These are phyloP conservation scores for Termitomyces sp. DNA, from an alignment of 1,284 basidiomycete genomes.

Conservation along the genomic window DNA sequence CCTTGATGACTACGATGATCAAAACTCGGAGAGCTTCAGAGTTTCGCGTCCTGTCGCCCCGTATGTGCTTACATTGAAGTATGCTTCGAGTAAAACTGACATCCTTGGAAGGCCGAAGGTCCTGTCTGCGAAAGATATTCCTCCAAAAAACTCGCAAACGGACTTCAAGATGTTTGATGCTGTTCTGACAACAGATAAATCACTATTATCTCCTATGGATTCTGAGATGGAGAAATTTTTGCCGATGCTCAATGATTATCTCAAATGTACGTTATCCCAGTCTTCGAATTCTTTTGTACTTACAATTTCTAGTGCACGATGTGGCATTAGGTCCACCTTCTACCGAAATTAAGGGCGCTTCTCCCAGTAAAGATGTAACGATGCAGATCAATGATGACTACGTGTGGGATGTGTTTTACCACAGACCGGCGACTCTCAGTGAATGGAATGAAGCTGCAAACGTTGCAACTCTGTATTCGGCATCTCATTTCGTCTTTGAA, in stretches of 20 bases:
- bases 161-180: constrained; percentile 71
- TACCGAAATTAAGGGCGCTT: constrained; percentile 7
- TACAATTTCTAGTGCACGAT: constrained; percentile 29
- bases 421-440: constrained; percentile 50
- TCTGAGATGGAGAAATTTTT: constrained; percentile 70
- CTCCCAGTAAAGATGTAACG: constrained; percentile 3
- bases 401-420: constrained; percentile 78
- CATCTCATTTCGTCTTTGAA: not conserved
- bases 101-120: constrained; percentile 44
- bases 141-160: constrained; percentile 21
- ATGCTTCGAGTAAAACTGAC: constrained; percentile 2
- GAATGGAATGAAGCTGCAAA: constrained; percentile 56
- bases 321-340: constrained; percentile 18
- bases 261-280: constrained; percentile 43
- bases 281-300: not conserved
- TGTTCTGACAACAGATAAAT: constrained; percentile 40
- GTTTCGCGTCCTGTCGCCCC: constrained; percentile 22
- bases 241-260: constrained; percentile 65
- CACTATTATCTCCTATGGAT: constrained; percentile 33
- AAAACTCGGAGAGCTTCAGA: constrained; percentile 17
- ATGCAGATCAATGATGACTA: constrained; percentile 44
- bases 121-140: constrained; percentile 45
- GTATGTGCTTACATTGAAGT: constrained; percentile 20
- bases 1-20: constrained; percentile 22
- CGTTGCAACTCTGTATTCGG: constrained; percentile 59